Base-by-base conservation (phyloP, 2,329 filamentous ascomycete species). In the Ophiocordyceps polyrhachis-furcata region DNA sequence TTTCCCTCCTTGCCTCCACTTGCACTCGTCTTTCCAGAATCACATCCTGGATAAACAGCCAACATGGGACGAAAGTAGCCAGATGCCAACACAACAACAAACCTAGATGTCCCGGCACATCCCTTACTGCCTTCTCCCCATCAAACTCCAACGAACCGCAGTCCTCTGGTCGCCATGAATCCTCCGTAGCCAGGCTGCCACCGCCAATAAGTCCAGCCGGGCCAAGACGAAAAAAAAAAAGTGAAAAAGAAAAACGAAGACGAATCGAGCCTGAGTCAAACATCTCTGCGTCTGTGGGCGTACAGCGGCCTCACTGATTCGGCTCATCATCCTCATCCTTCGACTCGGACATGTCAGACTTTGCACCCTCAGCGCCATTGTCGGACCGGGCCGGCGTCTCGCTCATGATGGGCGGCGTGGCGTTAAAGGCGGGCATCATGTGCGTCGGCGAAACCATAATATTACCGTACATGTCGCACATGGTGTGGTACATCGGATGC, bases 401-500 rank as follows among this genome's bases (percentile, higher is more conserved):
- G 7, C 37, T 47, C 9, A 43, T 43, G 7, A 42, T 8, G 2
- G 35, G 20, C n/a, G 35, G 35, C 17, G 40, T 19, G 38, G 41
- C 21, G 19, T 40, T 31, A 19, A 49, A 50, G 11, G 47, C 41
- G 8, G 52, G 49, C 49, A 54, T 49, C 51, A 55, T 49, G 14
- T 49, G 50, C 15, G 49, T 42, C 7, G 51, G 51, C 3, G 51
- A 51, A 13, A 49, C 21, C 41, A 52, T 44, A 37, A 53, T 46
- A 32, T 50, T 51, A 15, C 48, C 47, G 19, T 46, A 51, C 48
- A 52, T 49, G 23, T 51, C 48, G 21, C 47, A 51, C 48, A 53
- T 48, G 15, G 49, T 44, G 32, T 48, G 48, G 23, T 52, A 52
- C 40, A 48, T 48, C 1, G 44, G 49, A 40, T 44, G 45, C 9